A percentile compares a stretch with the other conserved stretches of the same genome.
Conservation (phyloP, 108 stramenopile species). For the Craspedostauros australis region DNA sequence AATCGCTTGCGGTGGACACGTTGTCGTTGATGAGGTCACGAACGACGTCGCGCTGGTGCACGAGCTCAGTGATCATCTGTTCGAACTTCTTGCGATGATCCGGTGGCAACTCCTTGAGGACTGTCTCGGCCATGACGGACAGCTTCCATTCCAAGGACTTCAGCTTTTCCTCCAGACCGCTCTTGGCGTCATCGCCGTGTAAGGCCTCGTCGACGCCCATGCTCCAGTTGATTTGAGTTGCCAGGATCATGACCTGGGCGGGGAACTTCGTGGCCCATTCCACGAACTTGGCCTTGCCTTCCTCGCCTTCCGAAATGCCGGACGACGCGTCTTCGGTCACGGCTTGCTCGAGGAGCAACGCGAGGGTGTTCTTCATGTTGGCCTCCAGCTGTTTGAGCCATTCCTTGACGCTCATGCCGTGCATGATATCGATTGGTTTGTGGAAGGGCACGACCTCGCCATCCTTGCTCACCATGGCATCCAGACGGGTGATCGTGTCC, state of each 20-base stretch:
- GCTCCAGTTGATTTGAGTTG: slow-evolving; percentile 89
- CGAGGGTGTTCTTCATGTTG: slow-evolving; percentile 89
- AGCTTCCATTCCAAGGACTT: slow-evolving; percentile 63
- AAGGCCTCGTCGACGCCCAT: slow-evolving; percentile 83
- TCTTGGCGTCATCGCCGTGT: slow-evolving; percentile 28
- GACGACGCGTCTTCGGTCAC: slow-evolving; percentile 58
- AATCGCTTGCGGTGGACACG: slow-evolving; percentile 66
- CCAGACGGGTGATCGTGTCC: slow-evolving; percentile 52
- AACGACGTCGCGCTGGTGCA: slow-evolving; percentile 96
- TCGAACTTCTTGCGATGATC: slow-evolving; percentile 94
- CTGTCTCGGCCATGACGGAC: slow-evolving; percentile 87
- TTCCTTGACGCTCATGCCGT: slow-evolving; percentile 79
- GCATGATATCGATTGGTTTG: slow-evolving; percentile 59
- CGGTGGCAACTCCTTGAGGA: slow-evolving; percentile 76
- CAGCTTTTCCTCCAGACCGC: slow-evolving; percentile 39
- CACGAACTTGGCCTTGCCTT: slow-evolving; percentile 57
- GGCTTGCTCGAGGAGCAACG: slow-evolving; percentile 74
- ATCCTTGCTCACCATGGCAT: slow-evolving; percentile 92
- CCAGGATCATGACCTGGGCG: slow-evolving; percentile 93
- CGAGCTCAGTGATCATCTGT: slow-evolving; percentile 97
- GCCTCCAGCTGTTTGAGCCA: slow-evolving; percentile 90
- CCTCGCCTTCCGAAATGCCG: slow-evolving; percentile 16
- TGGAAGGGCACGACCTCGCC: slow-evolving; percentile 89
- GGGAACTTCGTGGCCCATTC: slow-evolving; percentile 87
- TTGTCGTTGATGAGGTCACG: slow-evolving; percentile 67